Conservation (phyloP, 2,329 filamentous ascomycete species). For the Lomentospora prolificans region DNA sequence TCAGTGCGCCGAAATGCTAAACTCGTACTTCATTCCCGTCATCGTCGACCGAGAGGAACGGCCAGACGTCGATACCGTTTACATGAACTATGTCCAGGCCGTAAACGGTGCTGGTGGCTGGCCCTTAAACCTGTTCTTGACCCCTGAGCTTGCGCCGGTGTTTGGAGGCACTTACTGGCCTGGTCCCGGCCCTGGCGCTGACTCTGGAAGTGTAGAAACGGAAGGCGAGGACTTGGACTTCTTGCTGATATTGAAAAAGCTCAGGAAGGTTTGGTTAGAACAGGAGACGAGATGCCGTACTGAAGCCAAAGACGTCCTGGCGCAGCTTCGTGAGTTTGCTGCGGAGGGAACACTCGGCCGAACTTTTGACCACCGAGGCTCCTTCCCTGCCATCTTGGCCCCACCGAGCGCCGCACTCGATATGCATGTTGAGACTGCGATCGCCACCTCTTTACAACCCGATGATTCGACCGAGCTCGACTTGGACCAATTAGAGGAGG, state of each 20-base stretch:
- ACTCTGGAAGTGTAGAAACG: slow-evolving; percentile 26
- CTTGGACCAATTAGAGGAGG: slow-evolving; percentile 84
- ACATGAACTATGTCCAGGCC: slow-evolving; percentile 97
- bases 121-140: slow-evolving; percentile 95
- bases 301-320: slow-evolving; percentile 73
- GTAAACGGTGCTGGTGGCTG: slow-evolving; percentile 85
- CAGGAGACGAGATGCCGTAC: slow-evolving; percentile 75
- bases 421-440: background rate
- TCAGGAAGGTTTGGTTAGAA: slow-evolving; percentile 65
- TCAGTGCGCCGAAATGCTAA: slow-evolving; percentile 72
- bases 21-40: slow-evolving; percentile 80
- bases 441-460: slow-evolving; percentile 1
- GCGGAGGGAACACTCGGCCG: slow-evolving; percentile 67
- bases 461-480: slow-evolving; percentile 61
- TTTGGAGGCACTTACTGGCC: slow-evolving; percentile 97
- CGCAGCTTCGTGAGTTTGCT: slow-evolving; percentile 76
- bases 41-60: slow-evolving; percentile 90
- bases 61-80: slow-evolving; percentile 88
- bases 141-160: slow-evolving; percentile 82
- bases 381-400: slow-evolving; percentile 6
- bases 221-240: slow-evolving; percentile 57
- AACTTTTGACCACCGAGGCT: slow-evolving; percentile 11
- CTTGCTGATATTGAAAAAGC: slow-evolving; percentile 70
- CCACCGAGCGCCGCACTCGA: slow-evolving; percentile 1
- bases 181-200: slow-evolving; percentile 51